These are phyloP conservation scores for Theobroma cacao DNA, from an alignment of 345 rosid species.

Conservation along the genomic window DNA sequence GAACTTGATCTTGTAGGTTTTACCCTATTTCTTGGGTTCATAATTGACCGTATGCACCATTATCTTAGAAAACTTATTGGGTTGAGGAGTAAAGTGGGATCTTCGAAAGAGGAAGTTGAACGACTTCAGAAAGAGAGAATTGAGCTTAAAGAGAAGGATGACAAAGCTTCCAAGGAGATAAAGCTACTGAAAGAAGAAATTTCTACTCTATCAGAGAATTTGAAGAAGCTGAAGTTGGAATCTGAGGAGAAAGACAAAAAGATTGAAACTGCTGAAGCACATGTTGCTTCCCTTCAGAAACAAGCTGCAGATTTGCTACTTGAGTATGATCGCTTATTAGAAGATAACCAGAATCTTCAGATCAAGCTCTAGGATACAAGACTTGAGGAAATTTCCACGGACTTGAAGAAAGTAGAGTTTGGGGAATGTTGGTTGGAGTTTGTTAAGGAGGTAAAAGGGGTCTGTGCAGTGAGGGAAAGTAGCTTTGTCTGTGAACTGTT, in stretches of 20 bases:
- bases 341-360: constrained; percentile 89
- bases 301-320: constrained; percentile 84
- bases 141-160: constrained; percentile 64
- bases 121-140: constrained; percentile 54
- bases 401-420: neutral
- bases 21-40: constrained; percentile 79
- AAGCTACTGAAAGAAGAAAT: constrained; percentile 53
- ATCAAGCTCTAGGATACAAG: constrained; percentile 47
- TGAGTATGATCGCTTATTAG: constrained; percentile 79
- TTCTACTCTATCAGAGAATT: constrained; percentile 39
- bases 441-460: neutral
- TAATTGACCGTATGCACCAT: constrained; percentile 81
- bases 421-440: constrained; percentile 3
- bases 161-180: constrained; percentile 54
- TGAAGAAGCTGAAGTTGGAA: constrained; percentile 69
- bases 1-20: constrained; percentile 61
- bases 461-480: neutral
- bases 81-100: constrained; percentile 54
- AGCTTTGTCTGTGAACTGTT: neutral
- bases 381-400: constrained; percentile 26
- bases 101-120: constrained; percentile 65
- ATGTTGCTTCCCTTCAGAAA: constrained; percentile 74
- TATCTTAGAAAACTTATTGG: constrained; percentile 66
- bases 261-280: constrained; percentile 76
- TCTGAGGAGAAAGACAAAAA: constrained; percentile 62